Evolutionary conservation across 805 yeast species (phyloP).

Genomic region (Suhomyces xylopsoci): DNA sequence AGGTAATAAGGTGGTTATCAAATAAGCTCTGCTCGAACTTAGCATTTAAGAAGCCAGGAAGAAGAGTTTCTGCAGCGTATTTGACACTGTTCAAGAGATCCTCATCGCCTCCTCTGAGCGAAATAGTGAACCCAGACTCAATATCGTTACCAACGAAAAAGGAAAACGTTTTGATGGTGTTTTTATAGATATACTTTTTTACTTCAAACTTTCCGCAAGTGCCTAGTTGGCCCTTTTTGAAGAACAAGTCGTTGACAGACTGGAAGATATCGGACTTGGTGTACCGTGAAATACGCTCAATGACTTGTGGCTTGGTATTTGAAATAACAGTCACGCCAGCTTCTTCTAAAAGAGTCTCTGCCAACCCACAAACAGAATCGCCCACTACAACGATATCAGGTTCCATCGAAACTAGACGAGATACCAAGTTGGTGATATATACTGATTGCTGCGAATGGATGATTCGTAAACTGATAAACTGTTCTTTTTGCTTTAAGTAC

Average conservation of each 20-base stretch:
- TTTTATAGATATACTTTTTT: constrained; percentile 56
- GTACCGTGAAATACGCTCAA: constrained; percentile 72
- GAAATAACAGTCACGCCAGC: constrained; percentile 80
- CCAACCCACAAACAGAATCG: constrained; percentile 78
- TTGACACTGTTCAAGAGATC: constrained; percentile 65
- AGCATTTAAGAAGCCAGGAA: constrained; percentile 73
- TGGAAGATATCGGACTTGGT: constrained; percentile 83
- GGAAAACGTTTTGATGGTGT: constrained; percentile 65
- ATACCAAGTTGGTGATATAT: constrained; percentile 75
- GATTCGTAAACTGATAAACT: constrained; percentile 77
- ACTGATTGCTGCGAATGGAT: constrained; percentile 86
- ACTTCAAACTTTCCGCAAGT: constrained; percentile 70
- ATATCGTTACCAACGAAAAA: constrained; percentile 74
- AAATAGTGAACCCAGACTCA: constrained; percentile 77
- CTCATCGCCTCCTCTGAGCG: constrained; percentile 74
- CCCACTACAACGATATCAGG: constrained; percentile 82
- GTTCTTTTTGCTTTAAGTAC: constrained; percentile 72
- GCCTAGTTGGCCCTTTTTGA: constrained; percentile 61
- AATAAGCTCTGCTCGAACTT: constrained; percentile 59
- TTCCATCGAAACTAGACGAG: constrained; percentile 67
- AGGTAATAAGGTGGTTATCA: constrained; percentile 19
- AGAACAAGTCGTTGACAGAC: constrained; percentile 80
- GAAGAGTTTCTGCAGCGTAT: constrained; percentile 74
- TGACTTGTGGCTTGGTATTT: constrained; percentile 75
- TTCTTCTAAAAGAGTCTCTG: constrained; percentile 64